Evolutionary conservation across 164 flowering plant genomes (phyloP), one percentile per base, ranked within the genome.

Genomic region (Buxus sempervirens): DNA sequence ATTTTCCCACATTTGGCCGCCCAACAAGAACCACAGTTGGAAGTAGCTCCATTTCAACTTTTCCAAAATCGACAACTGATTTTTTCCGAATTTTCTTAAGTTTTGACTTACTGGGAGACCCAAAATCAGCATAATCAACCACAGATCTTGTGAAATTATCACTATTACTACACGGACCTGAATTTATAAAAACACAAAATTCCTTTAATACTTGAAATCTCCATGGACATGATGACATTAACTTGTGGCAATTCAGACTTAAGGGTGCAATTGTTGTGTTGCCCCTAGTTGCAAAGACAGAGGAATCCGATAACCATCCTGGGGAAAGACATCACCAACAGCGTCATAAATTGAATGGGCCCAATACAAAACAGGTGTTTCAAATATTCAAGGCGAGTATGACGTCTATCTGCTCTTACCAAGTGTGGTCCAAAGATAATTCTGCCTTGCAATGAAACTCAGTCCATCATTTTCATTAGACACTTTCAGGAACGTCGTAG

Each of bases 1-100:
- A 95, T 73, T 95, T 95, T 64, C 98, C 98, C 57, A 92, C 98
- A 83, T 95, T 95, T 22, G 98, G 98, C 42, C 98, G 96, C 8
- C 98, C 98, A 27, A 92, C 80, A 36, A 92, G 74, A 59, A 95
- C 73, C 16, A 92, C 88, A 65, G 96, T 83, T 10, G 98, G 97
- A 62, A 95, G 97, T 76, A 80, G 71, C 58, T 80, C 78, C 8
- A 73, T 70, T 15, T 83, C 82, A 62, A 94, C 63, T 70, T 89
- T 85, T 16, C 87, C 88, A 76, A 94, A 94, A 28, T 94, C 96
- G 53, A 94, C 76, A 0, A 59, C 58, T 10, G 76, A 65, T 56
- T 77, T 77, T 45, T 69, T 74, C 26, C 58, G 59, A 25, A 22
- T 25, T 14, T 68, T 58, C 59, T 71, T 62, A 27, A 5, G 32